These are phyloP conservation scores for Solanum sitiens DNA, from an alignment of 257 asterid genomes.

Conservation along the genomic window DNA sequence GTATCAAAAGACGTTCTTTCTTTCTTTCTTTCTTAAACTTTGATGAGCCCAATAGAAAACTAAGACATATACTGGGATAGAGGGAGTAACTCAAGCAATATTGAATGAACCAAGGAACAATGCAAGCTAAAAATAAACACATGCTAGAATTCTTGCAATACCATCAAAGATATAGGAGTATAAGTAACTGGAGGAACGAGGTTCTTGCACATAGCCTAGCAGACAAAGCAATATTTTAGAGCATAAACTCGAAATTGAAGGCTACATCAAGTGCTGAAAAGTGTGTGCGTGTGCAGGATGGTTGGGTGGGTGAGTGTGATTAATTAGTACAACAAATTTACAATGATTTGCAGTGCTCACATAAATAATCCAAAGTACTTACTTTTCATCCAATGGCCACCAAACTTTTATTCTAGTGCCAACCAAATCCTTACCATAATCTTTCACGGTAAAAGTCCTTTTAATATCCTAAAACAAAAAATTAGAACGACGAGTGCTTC, in stretches of 20 bases:
- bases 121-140: neutral
- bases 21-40: neutral
- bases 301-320: neutral
- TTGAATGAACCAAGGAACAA: neutral
- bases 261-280: neutral
- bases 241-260: neutral
- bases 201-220: neutral
- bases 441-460: conserved; percentile 3
- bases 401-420: conserved; percentile 39
- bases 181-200: neutral
- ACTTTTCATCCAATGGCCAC: conserved; percentile 38
- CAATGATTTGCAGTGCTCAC: neutral
- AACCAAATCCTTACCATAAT: conserved; percentile 30
- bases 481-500: neutral
- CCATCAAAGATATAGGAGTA: neutral
- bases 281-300: neutral
- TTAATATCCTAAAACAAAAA: conserved; percentile 13
- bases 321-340: neutral
- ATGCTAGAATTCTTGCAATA: neutral
- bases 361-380: conserved; percentile 5
- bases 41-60: neutral
- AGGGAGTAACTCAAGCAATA: neutral
- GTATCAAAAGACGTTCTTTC: neutral
- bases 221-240: neutral
- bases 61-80: neutral